Evolutionary conservation across 345 rosid genomes (phyloP).

Genomic region (Salix purpurea): DNA sequence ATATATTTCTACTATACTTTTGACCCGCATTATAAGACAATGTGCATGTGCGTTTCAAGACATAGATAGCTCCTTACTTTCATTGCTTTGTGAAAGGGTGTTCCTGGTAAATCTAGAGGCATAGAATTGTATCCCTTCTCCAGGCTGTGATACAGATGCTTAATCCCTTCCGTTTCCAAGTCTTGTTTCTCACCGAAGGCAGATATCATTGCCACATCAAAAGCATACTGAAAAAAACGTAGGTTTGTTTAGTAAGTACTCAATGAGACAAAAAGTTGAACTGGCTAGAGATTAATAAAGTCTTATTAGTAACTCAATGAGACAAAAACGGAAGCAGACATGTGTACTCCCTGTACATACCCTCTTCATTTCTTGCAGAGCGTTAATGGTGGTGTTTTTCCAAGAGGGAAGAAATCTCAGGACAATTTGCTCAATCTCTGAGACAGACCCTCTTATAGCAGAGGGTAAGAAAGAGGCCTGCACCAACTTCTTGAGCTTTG

Average conservation of each 20-base stretch:
- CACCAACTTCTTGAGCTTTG: conserved; percentile 63
- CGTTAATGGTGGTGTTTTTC: conserved; percentile 54
- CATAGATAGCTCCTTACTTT: conserved; percentile 39
- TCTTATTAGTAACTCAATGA: not conserved
- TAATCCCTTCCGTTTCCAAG: conserved; percentile 53
- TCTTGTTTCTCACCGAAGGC: conserved; percentile 61
- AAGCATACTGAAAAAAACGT: conserved; percentile 58
- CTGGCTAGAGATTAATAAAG: not conserved
- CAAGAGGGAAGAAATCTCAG: conserved; percentile 50
- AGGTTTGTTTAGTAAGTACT: not conserved
- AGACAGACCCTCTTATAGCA: conserved; percentile 56
- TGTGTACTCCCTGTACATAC: conserved; percentile 25
- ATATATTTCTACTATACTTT: not conserved
- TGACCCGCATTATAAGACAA: not conserved
- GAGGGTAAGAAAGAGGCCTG: conserved; percentile 71
- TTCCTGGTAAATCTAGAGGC: conserved; percentile 84
- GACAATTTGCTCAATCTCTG: conserved; percentile 68
- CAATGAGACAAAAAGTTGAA: not conserved
- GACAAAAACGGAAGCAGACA: conserved; percentile 2
- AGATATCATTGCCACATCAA: conserved; percentile 87
- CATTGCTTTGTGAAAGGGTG: conserved; percentile 72
- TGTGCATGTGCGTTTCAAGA: not conserved
- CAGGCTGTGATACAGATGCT: conserved; percentile 58
- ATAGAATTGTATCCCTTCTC: conserved; percentile 92
- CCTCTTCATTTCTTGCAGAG: conserved; percentile 84